These are phyloP conservation scores for Cucurbita ficifolia DNA, from an alignment of 306 rosid species.

Conservation along the genomic window DNA sequence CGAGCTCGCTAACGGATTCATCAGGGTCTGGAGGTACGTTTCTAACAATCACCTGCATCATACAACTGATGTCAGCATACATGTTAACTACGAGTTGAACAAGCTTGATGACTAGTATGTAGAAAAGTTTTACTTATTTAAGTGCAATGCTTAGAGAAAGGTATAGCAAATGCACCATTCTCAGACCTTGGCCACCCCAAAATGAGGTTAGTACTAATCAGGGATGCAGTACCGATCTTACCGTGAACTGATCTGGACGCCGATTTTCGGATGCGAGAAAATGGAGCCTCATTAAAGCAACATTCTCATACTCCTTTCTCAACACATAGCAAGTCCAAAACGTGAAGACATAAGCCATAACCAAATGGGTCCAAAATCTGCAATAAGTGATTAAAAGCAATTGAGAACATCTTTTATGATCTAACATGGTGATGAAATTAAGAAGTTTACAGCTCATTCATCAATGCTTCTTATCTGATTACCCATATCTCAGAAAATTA, in stretches of 20 bases:
- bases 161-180: background rate
- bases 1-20: constrained; percentile 79
- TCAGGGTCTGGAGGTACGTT: constrained; percentile 96
- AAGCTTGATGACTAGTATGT: background rate
- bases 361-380: constrained; percentile 98
- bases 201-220: background rate
- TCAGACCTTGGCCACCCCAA: background rate
- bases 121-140: background rate
- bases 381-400: constrained; percentile 6
- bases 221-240: constrained; percentile 20
- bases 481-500: background rate
- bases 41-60: constrained; percentile 69
- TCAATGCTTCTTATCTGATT: background rate
- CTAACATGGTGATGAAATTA: background rate
- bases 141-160: background rate
- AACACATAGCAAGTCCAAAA: constrained; percentile 81
- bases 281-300: constrained; percentile 78
- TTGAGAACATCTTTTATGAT: background rate
- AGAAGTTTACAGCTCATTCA: background rate
- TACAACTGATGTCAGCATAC: background rate
- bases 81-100: background rate
- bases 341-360: constrained; percentile 91
- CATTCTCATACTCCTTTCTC: constrained; percentile 62
- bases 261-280: constrained; percentile 77
- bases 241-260: constrained; percentile 89